These are phyloP conservation scores for Phaeotremella skinneri DNA, from an alignment of 768 basidiomycete genomes.

Conservation along the genomic window DNA sequence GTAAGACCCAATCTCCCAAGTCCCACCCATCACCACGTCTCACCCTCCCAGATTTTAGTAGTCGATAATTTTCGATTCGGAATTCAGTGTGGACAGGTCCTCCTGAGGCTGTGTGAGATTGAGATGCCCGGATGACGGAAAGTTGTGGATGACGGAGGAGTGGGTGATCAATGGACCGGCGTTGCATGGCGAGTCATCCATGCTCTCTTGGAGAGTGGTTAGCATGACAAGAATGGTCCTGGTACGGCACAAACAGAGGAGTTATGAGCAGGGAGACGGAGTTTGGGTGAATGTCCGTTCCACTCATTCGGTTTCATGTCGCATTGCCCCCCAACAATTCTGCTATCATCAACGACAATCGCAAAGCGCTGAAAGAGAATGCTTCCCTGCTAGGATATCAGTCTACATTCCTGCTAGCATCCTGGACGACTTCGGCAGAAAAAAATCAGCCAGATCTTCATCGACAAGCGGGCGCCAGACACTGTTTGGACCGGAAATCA, in stretches of 20 bases:
- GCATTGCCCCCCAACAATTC: too few species aligned
- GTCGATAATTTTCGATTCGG: conserved; percentile 27
- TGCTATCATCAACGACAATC: too few species aligned
- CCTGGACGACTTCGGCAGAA: too few species aligned
- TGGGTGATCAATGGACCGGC: background rate
- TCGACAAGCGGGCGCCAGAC: background rate
- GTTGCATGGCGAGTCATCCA: background rate
- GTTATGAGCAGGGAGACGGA: background rate
- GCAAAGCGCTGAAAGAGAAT: too few species aligned
- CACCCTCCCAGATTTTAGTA: conserved; percentile 14
- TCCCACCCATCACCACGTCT: conserved; percentile 32
- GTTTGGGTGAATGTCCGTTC: too few species aligned
- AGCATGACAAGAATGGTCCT: too few species aligned
- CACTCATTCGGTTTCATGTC: too few species aligned
- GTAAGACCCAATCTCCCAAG: conserved; percentile 3
- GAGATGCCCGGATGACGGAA: conserved; percentile 12
- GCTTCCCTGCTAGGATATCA: too few species aligned
- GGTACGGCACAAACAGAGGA: too few species aligned
- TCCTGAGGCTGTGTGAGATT: background rate
- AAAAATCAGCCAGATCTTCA: background rate
- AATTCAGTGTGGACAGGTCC: conserved; percentile 27
- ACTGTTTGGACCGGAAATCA: too few species aligned
- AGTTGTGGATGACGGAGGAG: conserved; percentile 20
- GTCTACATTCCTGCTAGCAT: too few species aligned
- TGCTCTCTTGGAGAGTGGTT: too few species aligned